Conservation (phyloP, 805 yeast species). For the Candida maesae region DNA sequence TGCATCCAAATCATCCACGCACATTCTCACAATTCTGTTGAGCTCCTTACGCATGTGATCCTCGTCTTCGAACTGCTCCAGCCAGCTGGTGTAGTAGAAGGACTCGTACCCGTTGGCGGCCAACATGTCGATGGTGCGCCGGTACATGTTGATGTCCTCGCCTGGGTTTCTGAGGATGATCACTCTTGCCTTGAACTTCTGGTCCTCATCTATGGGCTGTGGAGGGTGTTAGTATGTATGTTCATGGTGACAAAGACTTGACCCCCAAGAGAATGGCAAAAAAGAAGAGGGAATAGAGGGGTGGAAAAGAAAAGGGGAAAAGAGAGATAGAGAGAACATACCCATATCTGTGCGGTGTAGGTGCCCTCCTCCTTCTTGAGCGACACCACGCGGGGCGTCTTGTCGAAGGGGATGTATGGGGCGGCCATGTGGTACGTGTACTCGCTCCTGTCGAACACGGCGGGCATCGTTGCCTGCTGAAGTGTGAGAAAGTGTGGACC, state of each 20-base stretch:
- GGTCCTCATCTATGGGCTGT: slow-evolving; percentile 17
- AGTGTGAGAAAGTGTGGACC: neutral
- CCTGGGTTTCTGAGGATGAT: slow-evolving; percentile 21
- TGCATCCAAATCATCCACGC: slow-evolving; percentile 18
- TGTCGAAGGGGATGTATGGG: slow-evolving; percentile 17
- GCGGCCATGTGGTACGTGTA: slow-evolving; percentile 4
- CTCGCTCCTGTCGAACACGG: neutral
- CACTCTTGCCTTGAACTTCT: slow-evolving; percentile 16
- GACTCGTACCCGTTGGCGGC: slow-evolving; percentile 20
- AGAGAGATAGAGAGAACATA: slow-evolving; percentile 9
- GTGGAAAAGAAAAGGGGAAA: neutral
- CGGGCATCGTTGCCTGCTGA: neutral
- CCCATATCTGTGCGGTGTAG: slow-evolving; percentile 27
- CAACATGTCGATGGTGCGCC: slow-evolving; percentile 16
- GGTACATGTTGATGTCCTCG: slow-evolving; percentile 16
- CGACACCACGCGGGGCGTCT: slow-evolving; percentile 12
- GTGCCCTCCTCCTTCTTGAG: slow-evolving; percentile 22
- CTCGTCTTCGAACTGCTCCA: slow-evolving; percentile 9
- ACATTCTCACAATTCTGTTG: slow-evolving; percentile 18
- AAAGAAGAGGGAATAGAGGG: too few relatives aligned
- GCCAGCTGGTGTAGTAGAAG: slow-evolving; percentile 14
- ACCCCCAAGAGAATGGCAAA: too few relatives aligned
- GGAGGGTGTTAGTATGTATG: slow-evolving; percentile 5
- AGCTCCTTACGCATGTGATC: slow-evolving; percentile 15
- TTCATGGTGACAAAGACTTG: slow-evolving; percentile 1